Evolutionary conservation across 2,329 filamentous ascomycete species (phyloP).

Genomic region (Xylariaceae sp.): DNA sequence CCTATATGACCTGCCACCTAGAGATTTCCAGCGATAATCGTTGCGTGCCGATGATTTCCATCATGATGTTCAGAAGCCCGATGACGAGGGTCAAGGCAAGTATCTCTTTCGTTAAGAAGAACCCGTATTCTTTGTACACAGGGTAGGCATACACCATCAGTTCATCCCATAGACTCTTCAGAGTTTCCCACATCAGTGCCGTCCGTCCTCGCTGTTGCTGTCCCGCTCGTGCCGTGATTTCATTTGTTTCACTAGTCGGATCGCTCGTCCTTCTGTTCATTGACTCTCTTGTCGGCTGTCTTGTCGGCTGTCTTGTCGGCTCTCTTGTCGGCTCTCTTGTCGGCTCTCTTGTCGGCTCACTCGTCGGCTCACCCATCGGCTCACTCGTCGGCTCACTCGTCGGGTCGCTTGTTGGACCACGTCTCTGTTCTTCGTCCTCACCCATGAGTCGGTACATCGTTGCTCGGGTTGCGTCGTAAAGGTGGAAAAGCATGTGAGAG

Average conservation of each 20-base stretch:
- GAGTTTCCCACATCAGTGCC: not conserved
- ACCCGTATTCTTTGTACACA: not conserved
- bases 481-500: not conserved
- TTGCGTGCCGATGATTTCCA: not conserved
- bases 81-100: not conserved
- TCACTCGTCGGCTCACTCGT: too few relatives aligned
- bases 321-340: too few relatives aligned
- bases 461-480: not conserved
- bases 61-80: not conserved
- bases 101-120: not conserved
- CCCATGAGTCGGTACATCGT: not conserved
- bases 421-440: too few relatives aligned
- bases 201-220: not conserved
- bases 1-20: not conserved
- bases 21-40: not conserved
- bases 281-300: too few relatives aligned
- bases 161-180: not conserved
- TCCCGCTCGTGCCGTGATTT: too few relatives aligned
- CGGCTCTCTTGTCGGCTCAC: too few relatives aligned
- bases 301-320: too few relatives aligned
- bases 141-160: not conserved
- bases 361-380: too few relatives aligned
- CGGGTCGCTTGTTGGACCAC: too few relatives aligned
- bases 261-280: too few relatives aligned
- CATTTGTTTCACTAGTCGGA: too few relatives aligned